phyloP scores from a whole-genome alignment of 164 flowering plant genomes.

The Piper betle region DNA sequence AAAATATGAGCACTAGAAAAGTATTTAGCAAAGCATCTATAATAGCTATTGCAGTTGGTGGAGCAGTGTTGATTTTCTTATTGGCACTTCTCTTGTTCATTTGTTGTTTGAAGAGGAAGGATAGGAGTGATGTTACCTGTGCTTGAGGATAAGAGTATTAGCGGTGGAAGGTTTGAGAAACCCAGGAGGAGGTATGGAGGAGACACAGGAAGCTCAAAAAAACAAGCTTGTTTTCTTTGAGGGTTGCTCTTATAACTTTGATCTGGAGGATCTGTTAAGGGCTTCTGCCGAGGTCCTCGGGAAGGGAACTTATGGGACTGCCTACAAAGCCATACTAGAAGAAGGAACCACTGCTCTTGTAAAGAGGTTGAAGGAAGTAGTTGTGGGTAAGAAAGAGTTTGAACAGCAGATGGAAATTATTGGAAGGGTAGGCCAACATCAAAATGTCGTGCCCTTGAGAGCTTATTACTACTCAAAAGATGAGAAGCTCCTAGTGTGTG shows the following conservation, averaged over 20 bases:
- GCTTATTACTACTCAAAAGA: constrained; percentile 20
- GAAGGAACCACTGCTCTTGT: constrained; percentile 67
- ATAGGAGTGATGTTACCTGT: constrained; percentile 10
- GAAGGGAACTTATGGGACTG: constrained; percentile 73
- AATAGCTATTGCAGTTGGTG: constrained; percentile 45
- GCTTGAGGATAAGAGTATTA: background rate
- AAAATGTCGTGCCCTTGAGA: background rate
- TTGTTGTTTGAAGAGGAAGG: constrained; percentile 27
- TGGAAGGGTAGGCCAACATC: background rate
- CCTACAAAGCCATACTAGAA: constrained; percentile 76
- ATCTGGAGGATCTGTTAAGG: constrained; percentile 82
- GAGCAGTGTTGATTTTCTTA: constrained; percentile 27
- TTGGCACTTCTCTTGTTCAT: constrained; percentile 13
- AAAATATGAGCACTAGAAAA: constrained; percentile 10
- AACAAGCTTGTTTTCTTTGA: constrained; percentile 66
- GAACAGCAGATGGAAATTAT: constrained; percentile 47
- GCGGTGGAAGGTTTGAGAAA: background rate
- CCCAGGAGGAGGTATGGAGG: background rate
- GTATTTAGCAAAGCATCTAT: constrained; percentile 29
- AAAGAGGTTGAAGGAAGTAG: constrained; percentile 74
- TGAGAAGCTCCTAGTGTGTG: constrained; percentile 21
- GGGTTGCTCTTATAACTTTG: constrained; percentile 59
- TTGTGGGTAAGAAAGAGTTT: constrained; percentile 56
- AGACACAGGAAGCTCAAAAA: constrained; percentile 14
- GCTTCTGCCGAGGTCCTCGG: constrained; percentile 98